These are phyloP conservation scores for Solanum pimpinellifolium DNA, from an alignment of 257 asterid genomes.

Conservation along the genomic window DNA sequence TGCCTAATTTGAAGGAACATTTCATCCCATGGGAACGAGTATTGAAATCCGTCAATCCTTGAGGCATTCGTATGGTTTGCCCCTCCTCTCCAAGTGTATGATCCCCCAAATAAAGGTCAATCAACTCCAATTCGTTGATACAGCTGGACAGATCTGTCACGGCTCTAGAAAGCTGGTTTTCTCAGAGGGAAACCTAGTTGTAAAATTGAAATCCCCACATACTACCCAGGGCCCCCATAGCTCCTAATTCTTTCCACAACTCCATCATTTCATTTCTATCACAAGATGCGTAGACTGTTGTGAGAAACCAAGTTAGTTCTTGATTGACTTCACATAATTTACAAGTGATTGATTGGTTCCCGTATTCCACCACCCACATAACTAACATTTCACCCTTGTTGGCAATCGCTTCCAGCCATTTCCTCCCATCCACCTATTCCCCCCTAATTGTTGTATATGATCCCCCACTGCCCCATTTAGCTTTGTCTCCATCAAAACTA, in stretches of 20 bases:
- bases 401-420: too few relatives aligned
- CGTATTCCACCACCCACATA: too few relatives aligned
- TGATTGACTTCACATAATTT: too few relatives aligned
- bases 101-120: not conserved
- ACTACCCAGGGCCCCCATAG: not conserved
- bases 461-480: too few relatives aligned
- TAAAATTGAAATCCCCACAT: not conserved
- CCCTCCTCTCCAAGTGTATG: not conserved
- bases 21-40: not conserved
- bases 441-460: too few relatives aligned
- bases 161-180: not conserved
- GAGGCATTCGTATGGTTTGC: not conserved
- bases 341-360: too few relatives aligned
- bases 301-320: too few relatives aligned
- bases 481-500: too few relatives aligned
- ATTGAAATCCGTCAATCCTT: not conserved
- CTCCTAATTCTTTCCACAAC: not conserved
- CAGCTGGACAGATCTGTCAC: not conserved
- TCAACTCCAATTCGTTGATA: not conserved
- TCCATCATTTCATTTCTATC: not conserved
- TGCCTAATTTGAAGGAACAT: not conserved
- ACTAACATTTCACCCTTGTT: too few relatives aligned
- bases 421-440: too few relatives aligned
- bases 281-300: not conserved
- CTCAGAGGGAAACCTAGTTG: not conserved